Evolutionary conservation across 2,329 filamentous ascomycete genomes (phyloP).

Genomic region (Ilyonectria mors-panacis): DNA sequence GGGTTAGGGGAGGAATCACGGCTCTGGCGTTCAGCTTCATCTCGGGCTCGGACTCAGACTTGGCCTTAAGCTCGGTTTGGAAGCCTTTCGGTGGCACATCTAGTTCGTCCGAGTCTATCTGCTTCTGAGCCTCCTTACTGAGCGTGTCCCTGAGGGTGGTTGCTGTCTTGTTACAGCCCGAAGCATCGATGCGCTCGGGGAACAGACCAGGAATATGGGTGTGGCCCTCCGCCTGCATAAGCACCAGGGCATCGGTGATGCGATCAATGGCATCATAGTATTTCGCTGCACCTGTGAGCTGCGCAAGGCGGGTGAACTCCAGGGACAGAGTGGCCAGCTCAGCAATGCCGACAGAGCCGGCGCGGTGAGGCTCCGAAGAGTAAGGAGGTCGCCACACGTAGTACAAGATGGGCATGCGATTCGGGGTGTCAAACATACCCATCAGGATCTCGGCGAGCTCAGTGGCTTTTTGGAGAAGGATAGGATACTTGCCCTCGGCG

Average conservation of each 20-base stretch:
- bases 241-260: slow-evolving; percentile 84
- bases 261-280: slow-evolving; percentile 93
- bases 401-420: slow-evolving; percentile 89
- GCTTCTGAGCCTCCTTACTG: slow-evolving; percentile 55
- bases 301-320: slow-evolving; percentile 91
- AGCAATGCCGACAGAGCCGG: slow-evolving; percentile 71
- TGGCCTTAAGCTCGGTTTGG: slow-evolving; percentile 22
- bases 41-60: slow-evolving; percentile 1
- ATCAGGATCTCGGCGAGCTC: slow-evolving; percentile 87
- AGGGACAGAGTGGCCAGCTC: slow-evolving; percentile 86
- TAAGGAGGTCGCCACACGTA: slow-evolving; percentile 82
- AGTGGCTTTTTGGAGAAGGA: slow-evolving; percentile 82
- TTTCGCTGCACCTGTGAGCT: slow-evolving; percentile 83
- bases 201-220: slow-evolving; percentile 85
- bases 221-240: slow-evolving; percentile 75
- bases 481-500: slow-evolving; percentile 67
- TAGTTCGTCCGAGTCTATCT: slow-evolving; percentile 52
- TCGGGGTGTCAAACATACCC: slow-evolving; percentile 90
- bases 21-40: slow-evolving; percentile 10
- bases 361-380: slow-evolving; percentile 75
- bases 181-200: slow-evolving; percentile 82
- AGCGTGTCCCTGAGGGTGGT: slow-evolving; percentile 47
- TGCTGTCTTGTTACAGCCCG: slow-evolving; percentile 79
- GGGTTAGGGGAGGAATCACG: not conserved
- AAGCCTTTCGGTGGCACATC: slow-evolving; percentile 49